A percentile compares a stretch with the other conserved stretches of the same genome.
phyloP scores from a whole-genome alignment of 2,329 filamentous ascomycete species.

The Coleophoma eucalyptorum region DNA sequence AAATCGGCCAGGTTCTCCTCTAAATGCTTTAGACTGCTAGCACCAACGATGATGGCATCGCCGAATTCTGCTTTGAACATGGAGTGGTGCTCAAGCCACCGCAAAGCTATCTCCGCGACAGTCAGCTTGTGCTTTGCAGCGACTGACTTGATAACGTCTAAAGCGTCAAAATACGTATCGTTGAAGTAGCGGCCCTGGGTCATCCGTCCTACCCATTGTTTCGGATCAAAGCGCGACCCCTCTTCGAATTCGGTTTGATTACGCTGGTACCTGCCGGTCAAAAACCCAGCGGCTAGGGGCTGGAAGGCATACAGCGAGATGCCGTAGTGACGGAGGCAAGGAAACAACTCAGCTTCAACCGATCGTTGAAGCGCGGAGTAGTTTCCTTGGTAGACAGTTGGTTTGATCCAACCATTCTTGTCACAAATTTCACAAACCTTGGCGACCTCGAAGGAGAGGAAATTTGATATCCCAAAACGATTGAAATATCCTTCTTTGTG shows the following conservation, averaged over 20 bases:
- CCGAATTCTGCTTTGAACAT: conserved; percentile 46
- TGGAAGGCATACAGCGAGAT: conserved; percentile 61
- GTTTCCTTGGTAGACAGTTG: conserved; percentile 30
- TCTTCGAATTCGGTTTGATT: conserved; percentile 29
- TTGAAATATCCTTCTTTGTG: conserved; percentile 29
- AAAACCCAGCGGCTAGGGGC: conserved; percentile 46
- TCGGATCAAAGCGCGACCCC: conserved; percentile 28
- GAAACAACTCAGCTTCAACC: conserved; percentile 60
- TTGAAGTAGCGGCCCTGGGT: conserved; percentile 60
- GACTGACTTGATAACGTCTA: conserved; percentile 64
- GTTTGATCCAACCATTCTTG: conserved; percentile 27
- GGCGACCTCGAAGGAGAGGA: conserved; percentile 34
- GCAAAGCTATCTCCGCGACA: conserved; percentile 70
- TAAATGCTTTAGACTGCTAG: conserved; percentile 54
- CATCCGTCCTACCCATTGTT: conserved; percentile 41
- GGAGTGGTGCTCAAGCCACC: conserved; percentile 73
- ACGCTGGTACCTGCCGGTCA: conserved; percentile 44
- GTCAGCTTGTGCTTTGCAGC: conserved; percentile 64
- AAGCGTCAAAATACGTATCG: conserved; percentile 59
- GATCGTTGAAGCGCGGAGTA: conserved; percentile 32
- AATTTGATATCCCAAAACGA: conserved; percentile 59
- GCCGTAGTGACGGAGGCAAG: conserved; percentile 53
- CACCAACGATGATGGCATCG: conserved; percentile 58
- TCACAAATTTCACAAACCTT: conserved; percentile 27
- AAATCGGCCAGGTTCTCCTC: conserved; percentile 53